phyloP scores from a whole-genome alignment of 805 yeast species.

The Saturnispora besseyi region DNA sequence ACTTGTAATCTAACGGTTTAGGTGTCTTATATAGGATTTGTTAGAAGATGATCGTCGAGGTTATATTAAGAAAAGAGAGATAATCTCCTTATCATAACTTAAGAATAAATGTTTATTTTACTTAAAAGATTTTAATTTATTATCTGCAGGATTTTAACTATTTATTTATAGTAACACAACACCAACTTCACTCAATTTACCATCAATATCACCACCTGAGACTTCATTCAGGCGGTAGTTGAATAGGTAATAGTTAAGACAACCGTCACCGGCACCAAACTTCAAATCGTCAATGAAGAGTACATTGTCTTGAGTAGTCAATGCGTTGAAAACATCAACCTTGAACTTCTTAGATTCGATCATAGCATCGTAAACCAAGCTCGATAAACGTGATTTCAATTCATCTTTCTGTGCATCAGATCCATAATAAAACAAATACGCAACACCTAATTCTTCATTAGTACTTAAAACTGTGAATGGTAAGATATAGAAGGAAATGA shows the following conservation, averaged over 20 bases:
- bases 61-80: too few species aligned
- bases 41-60: too few species aligned
- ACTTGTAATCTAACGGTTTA: too few species aligned
- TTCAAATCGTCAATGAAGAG: constrained; percentile 72
- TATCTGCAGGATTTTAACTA: too few species aligned
- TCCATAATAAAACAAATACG: constrained; percentile 86
- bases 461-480: constrained; percentile 79
- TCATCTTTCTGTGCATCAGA: constrained; percentile 34
- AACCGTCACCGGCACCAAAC: constrained; percentile 92
- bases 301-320: constrained; percentile 84
- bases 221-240: constrained; percentile 80
- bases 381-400: constrained; percentile 16
- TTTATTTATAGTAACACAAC: constrained; percentile 62
- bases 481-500: constrained; percentile 78
- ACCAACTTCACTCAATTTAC: constrained; percentile 71
- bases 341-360: constrained; percentile 56
- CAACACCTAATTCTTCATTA: constrained; percentile 68
- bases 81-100: too few species aligned
- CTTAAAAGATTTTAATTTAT: too few species aligned
- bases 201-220: constrained; percentile 49
- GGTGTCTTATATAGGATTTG: too few species aligned
- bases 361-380: constrained; percentile 31
- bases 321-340: constrained; percentile 90
- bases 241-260: constrained; percentile 82
- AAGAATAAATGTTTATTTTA: too few species aligned